Percentiles rank a stretch among this genome's conserved stretches.
Evolutionary conservation across 805 yeast species (phyloP).

Genomic region (Candida ovalis): DNA sequence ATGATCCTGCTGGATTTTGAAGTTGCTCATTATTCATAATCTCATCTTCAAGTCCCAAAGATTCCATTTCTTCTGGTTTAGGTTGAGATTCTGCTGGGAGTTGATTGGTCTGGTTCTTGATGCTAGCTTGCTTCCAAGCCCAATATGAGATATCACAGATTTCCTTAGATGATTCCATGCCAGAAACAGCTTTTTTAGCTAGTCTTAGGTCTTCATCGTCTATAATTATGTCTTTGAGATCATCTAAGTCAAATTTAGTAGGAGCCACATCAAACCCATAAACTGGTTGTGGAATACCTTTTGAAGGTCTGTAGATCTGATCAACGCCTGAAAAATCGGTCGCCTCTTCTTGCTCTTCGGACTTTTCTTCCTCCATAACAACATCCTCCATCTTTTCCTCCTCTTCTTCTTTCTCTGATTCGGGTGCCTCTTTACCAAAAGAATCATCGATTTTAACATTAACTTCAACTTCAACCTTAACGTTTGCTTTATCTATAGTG

Average conservation of each 20-base stretch:
- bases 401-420: conserved; percentile 17
- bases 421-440: no score
- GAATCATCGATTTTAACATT: no score
- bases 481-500: conserved; percentile 2
- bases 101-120: conserved; percentile 12
- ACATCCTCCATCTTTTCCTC: conserved; percentile 14
- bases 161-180: conserved; percentile 7
- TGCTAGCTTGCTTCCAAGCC: conserved; percentile 59
- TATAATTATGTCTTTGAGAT: conserved; percentile 50
- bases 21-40: conserved; percentile 22
- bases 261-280: conserved; percentile 39
- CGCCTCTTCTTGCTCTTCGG: conserved; percentile 17
- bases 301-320: conserved; percentile 46
- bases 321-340: conserved; percentile 26
- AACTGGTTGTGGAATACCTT: conserved; percentile 52
- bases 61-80: conserved; percentile 26
- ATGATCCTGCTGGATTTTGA: conserved; percentile 52
- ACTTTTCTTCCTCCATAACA: conserved; percentile 6
- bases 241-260: conserved; percentile 41
- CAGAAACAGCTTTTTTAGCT: conserved; percentile 42
- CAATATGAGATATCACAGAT: conserved; percentile 47
- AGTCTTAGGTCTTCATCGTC: conserved; percentile 73
- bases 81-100: conserved; percentile 20
- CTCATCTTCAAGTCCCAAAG: conserved; percentile 27
- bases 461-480: conserved; percentile 1